phyloP scores from a whole-genome alignment of 192 early-diverging fungal species.

The Gonapodya prolifera region DNA sequence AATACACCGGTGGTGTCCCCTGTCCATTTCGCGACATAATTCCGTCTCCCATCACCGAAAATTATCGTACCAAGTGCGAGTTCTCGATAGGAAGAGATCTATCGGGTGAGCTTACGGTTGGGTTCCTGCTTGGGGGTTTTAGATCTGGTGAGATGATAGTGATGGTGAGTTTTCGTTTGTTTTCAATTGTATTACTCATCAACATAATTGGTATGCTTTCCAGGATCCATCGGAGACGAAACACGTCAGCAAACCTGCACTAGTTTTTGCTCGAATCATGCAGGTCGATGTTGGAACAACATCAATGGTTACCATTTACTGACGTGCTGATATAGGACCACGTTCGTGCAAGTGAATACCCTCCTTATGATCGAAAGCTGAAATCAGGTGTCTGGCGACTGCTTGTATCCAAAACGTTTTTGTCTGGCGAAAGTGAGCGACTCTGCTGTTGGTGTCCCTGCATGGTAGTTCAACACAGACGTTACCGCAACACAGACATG shows the following conservation, averaged over 20 bases:
- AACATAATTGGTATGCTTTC: neutral
- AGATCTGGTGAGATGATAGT: constrained; percentile 46
- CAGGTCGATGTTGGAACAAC: neutral
- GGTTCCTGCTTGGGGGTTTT: constrained; percentile 55
- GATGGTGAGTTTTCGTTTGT: constrained; percentile 12
- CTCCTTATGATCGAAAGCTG: constrained; percentile 27
- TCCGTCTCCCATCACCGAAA: constrained; percentile 39
- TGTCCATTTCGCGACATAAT: constrained; percentile 23
- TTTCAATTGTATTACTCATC: neutral
- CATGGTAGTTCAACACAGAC: too few species aligned
- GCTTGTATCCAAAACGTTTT: constrained; percentile 44
- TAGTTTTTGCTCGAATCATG: neutral
- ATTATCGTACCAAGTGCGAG: constrained; percentile 69
- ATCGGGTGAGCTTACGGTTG: constrained; percentile 35
- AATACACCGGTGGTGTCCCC: constrained; percentile 8
- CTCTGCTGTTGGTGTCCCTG: neutral
- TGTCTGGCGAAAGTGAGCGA: constrained; percentile 39
- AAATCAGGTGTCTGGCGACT: constrained; percentile 51
- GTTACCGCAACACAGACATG: constrained; percentile 41
- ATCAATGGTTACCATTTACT: too few species aligned
- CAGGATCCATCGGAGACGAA: neutral
- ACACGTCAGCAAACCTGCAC: neutral
- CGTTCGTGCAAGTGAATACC: constrained; percentile 1
- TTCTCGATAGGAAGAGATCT: constrained; percentile 53
- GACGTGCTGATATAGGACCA: neutral